phyloP scores from a whole-genome alignment of 2,329 filamentous ascomycete species.

The Penicillium nordicum region DNA sequence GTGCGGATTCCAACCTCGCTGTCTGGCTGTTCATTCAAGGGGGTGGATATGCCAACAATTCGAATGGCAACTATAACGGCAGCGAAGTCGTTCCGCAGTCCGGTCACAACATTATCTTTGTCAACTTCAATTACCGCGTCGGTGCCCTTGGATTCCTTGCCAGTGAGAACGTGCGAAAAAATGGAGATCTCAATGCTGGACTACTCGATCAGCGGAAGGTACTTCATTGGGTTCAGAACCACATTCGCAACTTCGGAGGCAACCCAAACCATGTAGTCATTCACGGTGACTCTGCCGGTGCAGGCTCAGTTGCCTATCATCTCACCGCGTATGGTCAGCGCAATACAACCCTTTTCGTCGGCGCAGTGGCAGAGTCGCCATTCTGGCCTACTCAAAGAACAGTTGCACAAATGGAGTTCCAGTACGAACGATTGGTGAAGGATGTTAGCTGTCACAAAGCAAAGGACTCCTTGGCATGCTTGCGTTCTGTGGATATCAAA shows the following conservation, averaged over 20 bases:
- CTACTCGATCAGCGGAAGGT: conserved; percentile 61
- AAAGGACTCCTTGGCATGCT: conserved; percentile 42
- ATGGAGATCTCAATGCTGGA: conserved; percentile 61
- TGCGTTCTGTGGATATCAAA: conserved; percentile 42
- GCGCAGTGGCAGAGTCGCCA: conserved; percentile 49
- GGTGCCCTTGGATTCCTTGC: conserved; percentile 62
- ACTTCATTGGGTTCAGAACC: conserved; percentile 59
- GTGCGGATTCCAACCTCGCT: conserved; percentile 51
- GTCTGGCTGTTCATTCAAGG: conserved; percentile 60
- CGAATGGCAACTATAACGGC: conserved; percentile 53
- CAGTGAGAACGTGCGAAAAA: conserved; percentile 51
- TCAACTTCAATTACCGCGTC: conserved; percentile 69
- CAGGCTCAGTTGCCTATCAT: conserved; percentile 55
- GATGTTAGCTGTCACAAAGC: conserved; percentile 43
- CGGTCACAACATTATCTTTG: conserved; percentile 59
- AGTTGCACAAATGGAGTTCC: conserved; percentile 45
- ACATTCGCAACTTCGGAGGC: conserved; percentile 58
- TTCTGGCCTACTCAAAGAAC: conserved; percentile 49
- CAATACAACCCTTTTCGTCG: conserved; percentile 48
- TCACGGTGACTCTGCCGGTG: conserved; percentile 61
- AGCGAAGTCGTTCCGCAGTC: conserved; percentile 55
- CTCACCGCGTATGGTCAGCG: conserved; percentile 51
- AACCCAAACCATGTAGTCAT: conserved; percentile 59
- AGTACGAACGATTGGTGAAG: conserved; percentile 47
- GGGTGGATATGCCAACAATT: conserved; percentile 57